Base-by-base conservation (phyloP, 192 early-diverging fungal species). In the Geranomyces variabilis region DNA sequence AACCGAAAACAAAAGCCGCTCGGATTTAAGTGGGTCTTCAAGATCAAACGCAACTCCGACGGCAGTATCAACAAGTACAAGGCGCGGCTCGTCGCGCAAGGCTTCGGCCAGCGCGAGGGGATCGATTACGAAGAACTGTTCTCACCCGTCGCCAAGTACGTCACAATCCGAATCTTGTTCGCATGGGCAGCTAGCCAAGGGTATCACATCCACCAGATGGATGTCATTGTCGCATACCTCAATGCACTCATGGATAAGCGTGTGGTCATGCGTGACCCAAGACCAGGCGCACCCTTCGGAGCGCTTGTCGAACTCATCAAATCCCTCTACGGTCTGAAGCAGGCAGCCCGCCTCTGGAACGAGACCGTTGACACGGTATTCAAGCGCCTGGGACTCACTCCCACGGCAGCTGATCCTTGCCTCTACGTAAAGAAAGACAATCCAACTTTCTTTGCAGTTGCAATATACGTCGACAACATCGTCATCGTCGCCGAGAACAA, bases 61-160 rank as follows among this genome's bases (percentile, higher is more conserved):
- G 49, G 49, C 22, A 7, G 2, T 2, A 55, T 67, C n/a, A 55
- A 33, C 12, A 41, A 46, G 41, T 46, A 24, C 68, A 82, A 82
- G 60, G 75, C 78, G 21, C 59, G 78, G 19, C 26, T 70, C 12
- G 77, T 79, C 34, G 75, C 70, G 6, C 51, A 49, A 26, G 81
- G 81, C 19, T 75, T 68, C 62, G 49, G 24, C 1, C 81, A 82
- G 64, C 24, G 53, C 15, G 28, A 65, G 4, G 78, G 78, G 3
- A 47, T 79, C 6, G 78, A 82, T 58, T 82, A 75, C 55, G 29
- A 77, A 0, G 76, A 84, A 51, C 83, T 74, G 12, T 83, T 69
- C 59, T 59, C 81, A 0, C 81, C 83, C 9, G 80, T 83, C 43
- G 71, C 77, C 57, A 72, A 69, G 34, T 71, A 63, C 34, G 36